Percentiles rank a stretch among this genome's conserved stretches.
Conservation (phyloP, 108 stramenopile genomes). For the Nannochloropsis granulata region DNA sequence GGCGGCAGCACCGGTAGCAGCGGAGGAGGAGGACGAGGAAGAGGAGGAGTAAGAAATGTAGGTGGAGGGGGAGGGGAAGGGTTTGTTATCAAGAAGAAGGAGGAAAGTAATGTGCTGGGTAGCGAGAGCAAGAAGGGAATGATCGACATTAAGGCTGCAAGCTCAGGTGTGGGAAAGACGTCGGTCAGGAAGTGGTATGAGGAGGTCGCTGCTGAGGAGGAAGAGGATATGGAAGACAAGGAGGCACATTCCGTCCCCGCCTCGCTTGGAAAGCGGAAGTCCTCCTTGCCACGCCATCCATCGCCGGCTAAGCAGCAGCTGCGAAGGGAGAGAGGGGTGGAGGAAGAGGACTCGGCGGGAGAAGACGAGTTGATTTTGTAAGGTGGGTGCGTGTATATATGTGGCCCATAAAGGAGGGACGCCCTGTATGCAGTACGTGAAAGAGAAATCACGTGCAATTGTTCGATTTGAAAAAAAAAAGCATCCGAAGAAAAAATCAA, state of each 20-base stretch:
- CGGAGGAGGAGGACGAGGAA: not conserved
- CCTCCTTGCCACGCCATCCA: not conserved
- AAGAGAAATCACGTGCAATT: too few species aligned
- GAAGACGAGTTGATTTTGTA: not conserved
- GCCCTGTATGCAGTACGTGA: too few species aligned
- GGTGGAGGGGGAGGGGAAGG: not conserved
- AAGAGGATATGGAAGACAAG: not conserved
- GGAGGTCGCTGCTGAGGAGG: not conserved
- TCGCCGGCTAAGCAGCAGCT: not conserved
- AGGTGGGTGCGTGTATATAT: not conserved
- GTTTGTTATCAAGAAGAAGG: not conserved
- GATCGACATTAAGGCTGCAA: not conserved
- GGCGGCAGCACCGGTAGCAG: too few species aligned
- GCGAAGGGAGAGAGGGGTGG: not conserved
- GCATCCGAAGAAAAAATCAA: too few species aligned
- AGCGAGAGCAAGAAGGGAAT: too few species aligned
- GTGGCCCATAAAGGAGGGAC: too few species aligned
- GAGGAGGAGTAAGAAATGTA: not conserved
- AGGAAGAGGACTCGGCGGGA: not conserved
- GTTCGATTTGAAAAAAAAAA: too few species aligned
- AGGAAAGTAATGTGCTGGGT: not conserved
- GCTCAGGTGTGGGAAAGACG: not conserved
- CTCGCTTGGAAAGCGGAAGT: not conserved
- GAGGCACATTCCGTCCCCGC: not conserved
- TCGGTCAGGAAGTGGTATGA: not conserved